Base-by-base conservation (phyloP, 108 stramenopile genomes). In the Asterionellopsis glacialis region DNA sequence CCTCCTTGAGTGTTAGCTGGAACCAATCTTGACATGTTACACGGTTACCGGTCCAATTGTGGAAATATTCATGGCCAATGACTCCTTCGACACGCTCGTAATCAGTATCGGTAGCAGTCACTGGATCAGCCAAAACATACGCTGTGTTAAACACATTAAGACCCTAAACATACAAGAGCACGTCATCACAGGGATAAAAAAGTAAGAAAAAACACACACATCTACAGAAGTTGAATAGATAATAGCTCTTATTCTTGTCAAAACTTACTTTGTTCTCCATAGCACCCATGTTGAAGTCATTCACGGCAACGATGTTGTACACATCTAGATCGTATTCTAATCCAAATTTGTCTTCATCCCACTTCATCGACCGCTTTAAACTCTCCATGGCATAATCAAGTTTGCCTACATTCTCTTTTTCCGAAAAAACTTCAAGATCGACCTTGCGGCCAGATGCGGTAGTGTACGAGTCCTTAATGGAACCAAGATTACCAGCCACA, bases 201-300 rank as follows among this genome's bases (percentile, higher is more conserved):
- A n/a, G n/a, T n/a, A n/a, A n/a, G n/a, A n/a, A n/a, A n/a, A n/a
- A n/a, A n/a, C n/a, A n/a, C n/a, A n/a, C n/a, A n/a, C n/a, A n/a
- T n/a, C n/a, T n/a, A n/a, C n/a, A n/a, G n/a, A n/a, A n/a, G n/a
- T n/a, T n/a, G n/a, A n/a, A n/a, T n/a, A n/a, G n/a, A n/a, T n/a
- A n/a, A n/a, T n/a, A n/a, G n/a, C n/a, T n/a, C n/a, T n/a, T n/a
- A n/a, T n/a, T n/a, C n/a, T n/a, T n/a, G n/a, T n/a, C n/a, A n/a
- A n/a, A n/a, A n/a, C n/a, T n/a, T n/a, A n/a, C n/a, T n/a, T 96
- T 97, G 76, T 98, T 98, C 72, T 98, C 97, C 97, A 98, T 98
- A 44, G 97, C 92, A 11, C 97, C 93, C 92, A 81, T 81, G 70
- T 95, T 95, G 69, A 97, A 97, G 56, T 88, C 87, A 61, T 79